Base-by-base conservation (phyloP, 768 basidiomycete species). In the Amanita subjunquillea region DNA sequence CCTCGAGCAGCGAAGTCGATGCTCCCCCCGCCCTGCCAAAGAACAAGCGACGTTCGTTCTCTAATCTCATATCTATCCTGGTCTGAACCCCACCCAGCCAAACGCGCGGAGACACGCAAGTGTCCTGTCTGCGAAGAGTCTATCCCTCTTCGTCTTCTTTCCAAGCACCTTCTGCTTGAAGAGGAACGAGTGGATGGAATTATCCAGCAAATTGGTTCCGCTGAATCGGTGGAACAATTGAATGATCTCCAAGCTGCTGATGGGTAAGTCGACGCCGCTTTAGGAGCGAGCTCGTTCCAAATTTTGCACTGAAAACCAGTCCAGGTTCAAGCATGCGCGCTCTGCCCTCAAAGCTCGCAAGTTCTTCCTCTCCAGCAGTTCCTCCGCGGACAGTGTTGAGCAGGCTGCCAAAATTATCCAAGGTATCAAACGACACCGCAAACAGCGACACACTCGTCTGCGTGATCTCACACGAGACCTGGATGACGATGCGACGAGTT, bases 61-160 rank as follows among this genome's bases (percentile, higher is more conserved):
- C 29, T 27, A 2, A 20, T 20, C 9, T 43, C 7, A 17, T 43
- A 36, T 51, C 42, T 42, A 12, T 6, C 32, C 17, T 10, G 15
- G 34, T 42, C 41, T 51, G 6, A 51, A 38, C 34, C 22, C 7
- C 15, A 4, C 23, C 4, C 53, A 87, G 85, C 74, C 3, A 86
- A 80, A 63, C 79, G 83, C 41, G 87, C 83, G 15, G 87, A 89
- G 62, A 91, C 85, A 2, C 73, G 80, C 53, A 70, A 71, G 54
- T 91, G 88, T 60, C 89, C 88, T 1, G 78, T 85, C 37, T 91
- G 88, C 66, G 68, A 74, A 12, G 87, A 91, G 62, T 63, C 63
- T 37, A 84, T 91, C 39, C 87, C 88, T 12, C 61, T 88, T 22
- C 81, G 87, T 10, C 72, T 90, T n/a, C 71, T 91, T 13, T 72